A percentile compares a stretch with the other conserved stretches of the same genome.
Conservation (phyloP, 352 stramenopile species). For the Pythium myriotylum region DNA sequence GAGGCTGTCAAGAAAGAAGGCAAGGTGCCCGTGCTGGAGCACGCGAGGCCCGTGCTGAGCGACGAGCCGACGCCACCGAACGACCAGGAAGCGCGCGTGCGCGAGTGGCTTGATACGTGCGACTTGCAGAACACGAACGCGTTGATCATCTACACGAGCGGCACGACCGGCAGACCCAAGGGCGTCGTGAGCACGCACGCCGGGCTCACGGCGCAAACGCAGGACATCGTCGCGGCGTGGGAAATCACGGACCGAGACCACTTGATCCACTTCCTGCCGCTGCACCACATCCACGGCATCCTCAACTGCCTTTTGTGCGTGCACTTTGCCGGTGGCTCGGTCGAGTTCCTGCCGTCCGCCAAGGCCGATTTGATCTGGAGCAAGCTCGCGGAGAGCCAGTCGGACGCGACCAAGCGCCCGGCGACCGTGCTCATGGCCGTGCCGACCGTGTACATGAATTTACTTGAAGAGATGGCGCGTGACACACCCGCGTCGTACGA, state of each 20-base stretch:
- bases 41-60: not conserved
- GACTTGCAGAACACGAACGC: slow-evolving; percentile 27
- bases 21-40: slow-evolving; percentile 4
- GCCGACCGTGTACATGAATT: slow-evolving; percentile 90
- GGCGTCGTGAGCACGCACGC: slow-evolving; percentile 83
- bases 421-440: slow-evolving; percentile 91
- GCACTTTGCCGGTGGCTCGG: slow-evolving; percentile 72
- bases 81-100: slow-evolving; percentile 21
- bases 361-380: slow-evolving; percentile 68
- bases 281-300: slow-evolving; percentile 92
- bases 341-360: slow-evolving; percentile 79
- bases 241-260: slow-evolving; percentile 74
- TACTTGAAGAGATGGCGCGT: slow-evolving; percentile 76
- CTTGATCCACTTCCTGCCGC: slow-evolving; percentile 88
- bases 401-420: slow-evolving; percentile 1
- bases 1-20: not conserved
- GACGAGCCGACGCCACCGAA: not conserved
- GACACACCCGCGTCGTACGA: slow-evolving; percentile 22
- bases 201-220: slow-evolving; percentile 73
- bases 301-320: slow-evolving; percentile 90
- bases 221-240: slow-evolving; percentile 85
- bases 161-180: slow-evolving; percentile 82
- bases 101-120: slow-evolving; percentile 36
- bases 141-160: slow-evolving; percentile 85
- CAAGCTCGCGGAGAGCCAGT: slow-evolving; percentile 28